Evolutionary conservation across 2,329 filamentous ascomycete species (phyloP).

Genomic region (Diaporthe velutina): DNA sequence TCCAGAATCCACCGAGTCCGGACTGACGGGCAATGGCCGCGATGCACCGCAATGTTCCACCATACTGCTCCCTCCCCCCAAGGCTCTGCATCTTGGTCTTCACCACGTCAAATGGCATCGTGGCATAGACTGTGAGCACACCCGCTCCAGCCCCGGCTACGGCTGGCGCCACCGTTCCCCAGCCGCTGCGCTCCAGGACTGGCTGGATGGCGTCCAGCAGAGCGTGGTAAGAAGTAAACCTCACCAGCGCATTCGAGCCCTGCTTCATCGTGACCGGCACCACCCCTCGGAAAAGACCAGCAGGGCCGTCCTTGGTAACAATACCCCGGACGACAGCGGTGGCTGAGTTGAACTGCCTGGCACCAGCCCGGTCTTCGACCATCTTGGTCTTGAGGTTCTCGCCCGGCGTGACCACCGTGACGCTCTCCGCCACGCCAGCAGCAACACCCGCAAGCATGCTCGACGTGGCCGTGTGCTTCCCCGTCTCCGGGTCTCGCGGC

Average conservation of each 20-base stretch:
- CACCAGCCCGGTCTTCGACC: conserved; percentile 43
- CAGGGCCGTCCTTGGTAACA: neutral
- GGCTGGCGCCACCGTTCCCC: conserved; percentile 36
- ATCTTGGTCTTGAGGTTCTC: conserved; percentile 47
- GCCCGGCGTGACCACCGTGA: conserved; percentile 46
- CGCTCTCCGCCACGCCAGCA: conserved; percentile 43
- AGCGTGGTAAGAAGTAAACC: conserved; percentile 43
- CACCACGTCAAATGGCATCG: conserved; percentile 45
- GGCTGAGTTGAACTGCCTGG: neutral
- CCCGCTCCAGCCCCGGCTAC: conserved; percentile 41
- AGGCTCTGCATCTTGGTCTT: conserved; percentile 44
- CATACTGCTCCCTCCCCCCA: neutral
- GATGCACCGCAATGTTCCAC: conserved; percentile 16
- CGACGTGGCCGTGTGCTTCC: conserved; percentile 38
- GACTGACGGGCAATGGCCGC: neutral
- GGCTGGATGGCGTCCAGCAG: conserved; percentile 40
- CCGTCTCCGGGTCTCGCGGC: conserved; percentile 13
- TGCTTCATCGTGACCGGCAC: conserved; percentile 44
- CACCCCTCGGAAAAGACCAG: conserved; percentile 41
- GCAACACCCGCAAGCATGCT: conserved; percentile 44
- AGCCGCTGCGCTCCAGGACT: conserved; percentile 10
- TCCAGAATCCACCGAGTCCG: conserved; percentile 6
- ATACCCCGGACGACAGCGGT: neutral
- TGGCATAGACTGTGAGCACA: conserved; percentile 43
- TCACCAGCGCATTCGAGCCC: conserved; percentile 43